Conservation (phyloP, 1,139 yeast genomes). For the Keqinozyma sinolaborantium region DNA sequence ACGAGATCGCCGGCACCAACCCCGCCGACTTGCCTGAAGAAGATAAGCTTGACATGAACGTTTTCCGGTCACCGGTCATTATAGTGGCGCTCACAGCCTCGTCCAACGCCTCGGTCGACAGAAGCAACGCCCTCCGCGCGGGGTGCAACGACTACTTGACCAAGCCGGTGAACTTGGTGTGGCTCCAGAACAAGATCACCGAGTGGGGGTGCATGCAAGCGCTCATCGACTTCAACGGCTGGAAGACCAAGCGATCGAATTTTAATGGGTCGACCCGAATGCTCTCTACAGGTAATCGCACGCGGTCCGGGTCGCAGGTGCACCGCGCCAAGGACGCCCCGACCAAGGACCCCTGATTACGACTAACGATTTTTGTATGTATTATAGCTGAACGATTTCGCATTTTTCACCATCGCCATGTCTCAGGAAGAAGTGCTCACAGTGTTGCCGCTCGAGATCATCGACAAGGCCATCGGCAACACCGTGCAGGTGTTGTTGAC, state of each 20-base stretch:
- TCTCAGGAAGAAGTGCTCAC: slow-evolving; percentile 16
- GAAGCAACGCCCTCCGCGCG: slow-evolving; percentile 88
- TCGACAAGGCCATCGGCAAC: slow-evolving; percentile 84
- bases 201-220: slow-evolving; percentile 99
- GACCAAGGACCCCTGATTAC: too few species aligned
- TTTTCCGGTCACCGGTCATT: slow-evolving; percentile 86
- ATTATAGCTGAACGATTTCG: too few species aligned
- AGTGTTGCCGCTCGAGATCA: slow-evolving; percentile 74
- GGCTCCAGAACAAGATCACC: slow-evolving; percentile 91
- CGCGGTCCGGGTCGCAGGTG: slow-evolving; percentile 8
- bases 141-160: slow-evolving; percentile 96
- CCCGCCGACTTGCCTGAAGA: slow-evolving; percentile 23
- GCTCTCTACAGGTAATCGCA: slow-evolving; percentile 7
- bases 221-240: slow-evolving; percentile 90
- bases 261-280: slow-evolving; percentile 8
- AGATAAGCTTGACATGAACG: slow-evolving; percentile 51
- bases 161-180: slow-evolving; percentile 92
- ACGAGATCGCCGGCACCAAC: slow-evolving; percentile 25
- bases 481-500: slow-evolving; percentile 76
- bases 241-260: slow-evolving; percentile 48
- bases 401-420: slow-evolving; percentile 4
- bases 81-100: slow-evolving; percentile 96
- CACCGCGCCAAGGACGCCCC: too few species aligned
- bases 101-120: slow-evolving; percentile 75
- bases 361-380: too few species aligned